A percentile compares a stretch with the other conserved stretches of the same genome.
Conservation (phyloP, 2,329 filamentous ascomycete genomes). For the Fusarium pininemorale region DNA sequence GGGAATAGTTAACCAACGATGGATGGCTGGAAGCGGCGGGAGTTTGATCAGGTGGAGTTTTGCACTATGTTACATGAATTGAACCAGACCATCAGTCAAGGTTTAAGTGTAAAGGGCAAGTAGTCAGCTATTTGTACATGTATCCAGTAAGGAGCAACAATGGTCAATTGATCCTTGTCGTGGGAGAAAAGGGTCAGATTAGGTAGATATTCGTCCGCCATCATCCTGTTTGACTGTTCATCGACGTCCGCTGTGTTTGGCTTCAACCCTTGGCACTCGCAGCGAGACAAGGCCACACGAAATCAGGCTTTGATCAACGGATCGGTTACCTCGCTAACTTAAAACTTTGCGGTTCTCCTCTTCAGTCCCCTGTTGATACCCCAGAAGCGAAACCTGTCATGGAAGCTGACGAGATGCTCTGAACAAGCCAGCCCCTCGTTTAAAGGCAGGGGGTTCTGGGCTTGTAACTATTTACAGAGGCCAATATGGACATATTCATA, state of each 20-base stretch:
- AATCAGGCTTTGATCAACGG: not conserved
- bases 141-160: not conserved
- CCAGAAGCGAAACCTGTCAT: conserved; percentile 6
- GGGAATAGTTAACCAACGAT: not conserved
- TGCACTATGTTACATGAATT: conserved; percentile 8
- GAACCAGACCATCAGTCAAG: not conserved
- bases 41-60: conserved; percentile 30
- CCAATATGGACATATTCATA: not conserved
- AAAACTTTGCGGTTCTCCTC: not conserved
- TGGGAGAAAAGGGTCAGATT: not conserved
- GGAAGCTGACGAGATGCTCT: not conserved
- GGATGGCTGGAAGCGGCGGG: conserved; percentile 1
- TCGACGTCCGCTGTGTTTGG: not conserved
- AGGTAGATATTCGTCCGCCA: not conserved
- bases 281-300: not conserved
- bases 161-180: not conserved
- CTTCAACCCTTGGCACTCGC: not conserved
- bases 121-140: not conserved
- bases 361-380: conserved; percentile 7
- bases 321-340: not conserved
- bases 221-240: not conserved
- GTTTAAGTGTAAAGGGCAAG: not conserved
- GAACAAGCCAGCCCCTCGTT: not conserved
- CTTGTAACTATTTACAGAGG: not conserved
- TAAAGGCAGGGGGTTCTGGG: not conserved